Base-by-base conservation (phyloP, 2,329 filamentous ascomycete genomes). In the Leptodontidium sp. region DNA sequence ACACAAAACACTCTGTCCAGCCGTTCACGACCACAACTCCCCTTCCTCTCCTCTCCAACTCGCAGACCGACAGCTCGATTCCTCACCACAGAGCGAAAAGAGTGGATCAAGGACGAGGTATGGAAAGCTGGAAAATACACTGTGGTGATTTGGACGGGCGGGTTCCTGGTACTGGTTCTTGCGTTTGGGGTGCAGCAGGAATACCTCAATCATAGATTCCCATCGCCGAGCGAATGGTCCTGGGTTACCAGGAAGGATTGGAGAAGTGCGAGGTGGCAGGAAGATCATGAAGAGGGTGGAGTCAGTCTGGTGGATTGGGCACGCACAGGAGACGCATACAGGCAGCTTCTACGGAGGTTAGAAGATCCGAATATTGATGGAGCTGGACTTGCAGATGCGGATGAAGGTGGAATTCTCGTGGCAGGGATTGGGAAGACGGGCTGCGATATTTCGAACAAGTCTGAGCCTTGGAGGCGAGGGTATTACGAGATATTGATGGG, bases 401-500 rank as follows among this genome's bases (percentile, higher is more conserved):
- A 83, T 7, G 84, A 85, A 47, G 86, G 85, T 2, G 86, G 83
- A 0, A 80, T 86, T 2, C 76, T 83, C 50, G 82, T 89, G n/a
- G 84, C 85, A 2, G 87, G 85, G 0, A 75, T 88, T 35, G 87
- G 86, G 0, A 83, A 80, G 66, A 82, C 84, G 2, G 77, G 77
- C 4, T 78, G 68, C 61, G 76, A 79, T 71, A 75, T 78, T n/a
- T 70, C 73, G 1, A 71, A 68, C 8, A 97, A 94, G 82, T 91
- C 89, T 71, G 93, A 97, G 79, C 85, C 91, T 61, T 98, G 94
- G 95, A 85, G 91, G 75, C 85, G 93, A 66, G 94, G 93, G 0
- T 98, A 98, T 80, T 94, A 91, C 76, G 89, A 97, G 76, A 86
- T 90, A 2, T 81, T 98, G 58, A 93, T 98, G 88, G 86, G 91